phyloP scores from a whole-genome alignment of 768 basidiomycete species.

The Kwoniella shandongensis region DNA sequence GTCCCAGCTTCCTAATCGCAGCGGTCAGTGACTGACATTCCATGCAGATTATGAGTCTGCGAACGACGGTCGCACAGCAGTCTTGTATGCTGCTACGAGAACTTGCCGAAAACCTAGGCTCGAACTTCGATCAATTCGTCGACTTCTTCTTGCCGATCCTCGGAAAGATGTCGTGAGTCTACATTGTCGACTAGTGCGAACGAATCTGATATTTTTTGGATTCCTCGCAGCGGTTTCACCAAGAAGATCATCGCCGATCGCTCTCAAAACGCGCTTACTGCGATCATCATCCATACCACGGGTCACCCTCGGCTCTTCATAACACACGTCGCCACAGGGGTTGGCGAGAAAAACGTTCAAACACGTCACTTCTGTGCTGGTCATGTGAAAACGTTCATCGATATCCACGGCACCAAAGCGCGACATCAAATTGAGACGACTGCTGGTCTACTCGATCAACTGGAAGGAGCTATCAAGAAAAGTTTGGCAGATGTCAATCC shows the following conservation, averaged over 20 bases:
- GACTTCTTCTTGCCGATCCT: constrained; percentile 75
- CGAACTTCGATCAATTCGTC: constrained; percentile 72
- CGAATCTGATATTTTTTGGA: neutral
- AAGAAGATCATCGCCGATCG: constrained; percentile 88
- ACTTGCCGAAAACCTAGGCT: constrained; percentile 66
- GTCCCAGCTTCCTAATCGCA: constrained; percentile 38
- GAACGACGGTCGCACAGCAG: constrained; percentile 82
- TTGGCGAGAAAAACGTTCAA: constrained; percentile 80
- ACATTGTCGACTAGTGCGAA: neutral
- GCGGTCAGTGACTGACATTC: neutral
- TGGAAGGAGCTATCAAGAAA: constrained; percentile 74
- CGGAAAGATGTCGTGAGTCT: constrained; percentile 67
- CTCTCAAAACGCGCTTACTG: constrained; percentile 70
- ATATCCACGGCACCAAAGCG: constrained; percentile 67
- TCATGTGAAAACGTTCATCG: constrained; percentile 75
- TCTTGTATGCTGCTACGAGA: constrained; percentile 77
- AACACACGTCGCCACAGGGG: constrained; percentile 65
- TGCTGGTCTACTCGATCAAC: constrained; percentile 63
- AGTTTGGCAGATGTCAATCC: constrained; percentile 76
- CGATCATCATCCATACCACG: constrained; percentile 70
- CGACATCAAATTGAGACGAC: constrained; percentile 66
- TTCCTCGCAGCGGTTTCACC: constrained; percentile 62
- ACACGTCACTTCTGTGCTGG: constrained; percentile 65
- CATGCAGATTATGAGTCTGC: constrained; percentile 77
- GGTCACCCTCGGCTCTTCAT: constrained; percentile 69